phyloP scores from a whole-genome alignment of 2,329 filamentous ascomycete genomes.

The Aspergillus sp. region DNA sequence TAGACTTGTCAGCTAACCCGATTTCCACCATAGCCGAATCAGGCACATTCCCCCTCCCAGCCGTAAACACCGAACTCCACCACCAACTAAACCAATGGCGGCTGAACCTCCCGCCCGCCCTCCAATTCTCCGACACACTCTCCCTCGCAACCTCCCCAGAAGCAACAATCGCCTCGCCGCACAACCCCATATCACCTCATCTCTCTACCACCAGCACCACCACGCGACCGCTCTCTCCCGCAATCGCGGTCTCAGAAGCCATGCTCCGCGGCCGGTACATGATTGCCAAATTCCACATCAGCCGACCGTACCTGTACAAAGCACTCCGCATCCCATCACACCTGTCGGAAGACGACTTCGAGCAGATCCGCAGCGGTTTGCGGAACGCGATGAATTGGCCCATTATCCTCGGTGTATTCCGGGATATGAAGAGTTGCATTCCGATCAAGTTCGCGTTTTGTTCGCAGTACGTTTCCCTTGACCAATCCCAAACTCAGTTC shows the following conservation, averaged over 20 bases:
- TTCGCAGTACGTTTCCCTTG: slow-evolving; percentile 37
- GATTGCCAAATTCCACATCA: slow-evolving; percentile 48
- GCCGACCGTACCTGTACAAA: slow-evolving; percentile 48
- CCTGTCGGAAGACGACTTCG: slow-evolving; percentile 45
- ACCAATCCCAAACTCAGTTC: no score
- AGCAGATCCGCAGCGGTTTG: slow-evolving; percentile 44
- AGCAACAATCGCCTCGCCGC: slow-evolving; percentile 26
- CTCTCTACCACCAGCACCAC: slow-evolving; percentile 20
- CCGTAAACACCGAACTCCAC: slow-evolving; percentile 56
- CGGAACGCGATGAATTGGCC: slow-evolving; percentile 50
- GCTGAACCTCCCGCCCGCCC: slow-evolving; percentile 52
- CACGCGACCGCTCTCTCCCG: slow-evolving; percentile 36
- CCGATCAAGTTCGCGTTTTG: slow-evolving; percentile 49
- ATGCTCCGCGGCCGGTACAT: slow-evolving; percentile 44
- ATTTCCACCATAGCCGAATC: slow-evolving; percentile 38
- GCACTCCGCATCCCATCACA: slow-evolving; percentile 44
- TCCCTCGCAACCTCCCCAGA: slow-evolving; percentile 28
- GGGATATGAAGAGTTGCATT: slow-evolving; percentile 48
- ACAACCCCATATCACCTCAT: slow-evolving; percentile 20
- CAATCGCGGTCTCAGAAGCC: slow-evolving; percentile 41
- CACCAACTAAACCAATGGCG: slow-evolving; percentile 63
- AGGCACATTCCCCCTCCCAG: slow-evolving; percentile 52
- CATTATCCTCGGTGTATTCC: slow-evolving; percentile 43
- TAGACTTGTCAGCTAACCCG: slow-evolving; percentile 2
- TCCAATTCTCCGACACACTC: slow-evolving; percentile 50